Conservation (phyloP, 75 land plant species). For the Picea sitchensis region DNA sequence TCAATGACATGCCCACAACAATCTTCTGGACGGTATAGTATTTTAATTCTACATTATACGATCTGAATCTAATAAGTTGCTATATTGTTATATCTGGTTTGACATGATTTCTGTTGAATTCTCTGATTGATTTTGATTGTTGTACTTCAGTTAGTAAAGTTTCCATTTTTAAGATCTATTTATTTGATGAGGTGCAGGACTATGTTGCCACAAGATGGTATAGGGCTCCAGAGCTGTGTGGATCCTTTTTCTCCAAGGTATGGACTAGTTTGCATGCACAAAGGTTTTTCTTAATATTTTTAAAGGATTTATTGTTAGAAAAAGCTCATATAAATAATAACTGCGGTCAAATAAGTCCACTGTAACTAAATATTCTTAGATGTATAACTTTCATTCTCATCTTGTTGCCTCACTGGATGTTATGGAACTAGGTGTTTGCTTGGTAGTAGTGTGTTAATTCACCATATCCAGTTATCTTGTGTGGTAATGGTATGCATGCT, state of each 20-base stretch:
- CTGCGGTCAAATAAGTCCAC: background rate
- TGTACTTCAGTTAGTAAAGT: no score
- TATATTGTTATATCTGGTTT: background rate
- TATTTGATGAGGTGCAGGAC: constrained; percentile 36
- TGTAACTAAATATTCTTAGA: background rate
- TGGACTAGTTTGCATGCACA: background rate
- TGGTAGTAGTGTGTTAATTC: background rate
- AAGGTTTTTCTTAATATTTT: background rate
- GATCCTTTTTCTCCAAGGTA: constrained; percentile 85
- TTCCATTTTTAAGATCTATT: no score
- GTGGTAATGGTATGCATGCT: background rate
- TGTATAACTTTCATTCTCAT: background rate
- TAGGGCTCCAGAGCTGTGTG: constrained; percentile 81
- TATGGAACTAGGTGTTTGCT: background rate
- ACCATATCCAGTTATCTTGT: background rate
- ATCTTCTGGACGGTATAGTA: constrained; percentile 88
- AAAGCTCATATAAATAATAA: background rate
- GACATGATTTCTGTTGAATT: background rate
- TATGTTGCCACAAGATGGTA: constrained; percentile 92
- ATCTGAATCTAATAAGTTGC: background rate
- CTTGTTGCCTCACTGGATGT: background rate
- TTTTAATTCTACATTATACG: no score
- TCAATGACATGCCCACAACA: constrained; percentile 93
- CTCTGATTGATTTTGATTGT: background rate
- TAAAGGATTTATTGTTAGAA: background rate